Percentiles rank a stretch among this genome's conserved stretches.
Evolutionary conservation across 148 eudicot genomes (phyloP).

Genomic region (Oxyria digyna): DNA sequence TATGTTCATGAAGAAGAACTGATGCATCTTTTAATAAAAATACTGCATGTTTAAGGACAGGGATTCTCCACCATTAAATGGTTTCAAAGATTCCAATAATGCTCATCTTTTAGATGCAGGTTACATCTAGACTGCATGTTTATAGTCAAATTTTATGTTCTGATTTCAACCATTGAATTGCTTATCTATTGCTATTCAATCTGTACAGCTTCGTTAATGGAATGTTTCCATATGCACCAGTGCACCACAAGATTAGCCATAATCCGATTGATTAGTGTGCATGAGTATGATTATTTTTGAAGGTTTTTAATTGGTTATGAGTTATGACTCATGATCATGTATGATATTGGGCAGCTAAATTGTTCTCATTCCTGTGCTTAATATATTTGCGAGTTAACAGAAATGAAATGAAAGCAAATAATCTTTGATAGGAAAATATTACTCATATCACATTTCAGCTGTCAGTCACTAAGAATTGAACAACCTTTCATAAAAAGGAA

Average conservation of each 20-base stretch:
- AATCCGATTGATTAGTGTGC: neutral
- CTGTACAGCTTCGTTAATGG: neutral
- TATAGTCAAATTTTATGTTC: neutral
- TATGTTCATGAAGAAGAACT: neutral
- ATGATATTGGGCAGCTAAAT: too few relatives aligned
- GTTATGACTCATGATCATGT: too few relatives aligned
- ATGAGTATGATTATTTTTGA: neutral
- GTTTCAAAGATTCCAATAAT: neutral
- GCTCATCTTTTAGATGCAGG: neutral
- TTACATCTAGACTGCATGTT: neutral
- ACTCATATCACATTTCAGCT: neutral
- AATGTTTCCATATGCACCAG: neutral
- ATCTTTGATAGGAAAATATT: neutral
- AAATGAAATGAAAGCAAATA: too few relatives aligned
- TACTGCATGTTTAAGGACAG: neutral
- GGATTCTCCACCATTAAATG: neutral
- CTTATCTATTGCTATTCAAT: slow-evolving; percentile 2
- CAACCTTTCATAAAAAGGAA: too few relatives aligned
- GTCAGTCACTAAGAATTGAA: too few relatives aligned
- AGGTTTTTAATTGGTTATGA: too few relatives aligned
- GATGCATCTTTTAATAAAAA: neutral
- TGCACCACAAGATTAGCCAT: neutral
- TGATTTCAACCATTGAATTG: slow-evolving; percentile 1
- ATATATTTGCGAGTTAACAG: too few relatives aligned
- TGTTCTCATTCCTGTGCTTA: too few relatives aligned